These are phyloP conservation scores for Talaromyces marneffei DNA, from an alignment of 2,329 filamentous ascomycete genomes.

Conservation along the genomic window DNA sequence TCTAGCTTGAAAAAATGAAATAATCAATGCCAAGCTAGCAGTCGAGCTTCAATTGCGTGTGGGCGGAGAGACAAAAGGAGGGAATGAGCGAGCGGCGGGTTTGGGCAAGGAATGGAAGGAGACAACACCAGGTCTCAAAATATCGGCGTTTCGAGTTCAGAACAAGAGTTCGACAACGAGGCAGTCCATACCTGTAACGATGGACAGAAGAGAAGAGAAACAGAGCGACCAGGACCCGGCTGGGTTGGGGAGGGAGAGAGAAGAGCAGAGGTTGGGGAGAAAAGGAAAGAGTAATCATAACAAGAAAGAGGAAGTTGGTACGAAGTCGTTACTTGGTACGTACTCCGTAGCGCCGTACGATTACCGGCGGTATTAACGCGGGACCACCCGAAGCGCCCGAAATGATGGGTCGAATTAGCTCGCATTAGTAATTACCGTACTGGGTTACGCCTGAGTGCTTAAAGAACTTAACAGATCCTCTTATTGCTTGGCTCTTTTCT, in stretches of 20 bases:
- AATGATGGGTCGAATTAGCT: neutral
- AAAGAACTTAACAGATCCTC: neutral
- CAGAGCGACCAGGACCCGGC: neutral
- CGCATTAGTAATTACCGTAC: neutral
- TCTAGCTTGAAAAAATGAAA: neutral
- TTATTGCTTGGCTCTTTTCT: neutral
- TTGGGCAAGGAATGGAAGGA: constrained; percentile 13
- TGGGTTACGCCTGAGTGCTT: neutral
- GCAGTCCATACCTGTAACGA: constrained; percentile 11
- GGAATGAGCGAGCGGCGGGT: constrained; percentile 4
- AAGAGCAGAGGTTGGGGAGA: neutral
- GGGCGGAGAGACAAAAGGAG: constrained; percentile 9
- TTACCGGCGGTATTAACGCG: neutral
- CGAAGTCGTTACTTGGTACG: too few relatives aligned
- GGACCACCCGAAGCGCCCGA: constrained; percentile 3
- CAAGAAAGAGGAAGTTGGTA: neutral
- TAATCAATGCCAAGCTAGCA: neutral
- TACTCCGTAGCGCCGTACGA: too few relatives aligned
- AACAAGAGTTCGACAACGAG: neutral
- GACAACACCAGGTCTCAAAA: constrained; percentile 11
- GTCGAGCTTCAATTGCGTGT: constrained; percentile 6
- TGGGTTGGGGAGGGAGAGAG: neutral
- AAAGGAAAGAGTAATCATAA: neutral
- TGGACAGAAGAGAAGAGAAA: constrained; percentile 1
- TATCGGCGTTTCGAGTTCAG: neutral